A percentile compares a stretch with the other conserved stretches of the same genome.
These are phyloP conservation scores for Colletotrichum karsti DNA, from an alignment of 2,329 filamentous ascomycete species.

Conservation along the genomic window DNA sequence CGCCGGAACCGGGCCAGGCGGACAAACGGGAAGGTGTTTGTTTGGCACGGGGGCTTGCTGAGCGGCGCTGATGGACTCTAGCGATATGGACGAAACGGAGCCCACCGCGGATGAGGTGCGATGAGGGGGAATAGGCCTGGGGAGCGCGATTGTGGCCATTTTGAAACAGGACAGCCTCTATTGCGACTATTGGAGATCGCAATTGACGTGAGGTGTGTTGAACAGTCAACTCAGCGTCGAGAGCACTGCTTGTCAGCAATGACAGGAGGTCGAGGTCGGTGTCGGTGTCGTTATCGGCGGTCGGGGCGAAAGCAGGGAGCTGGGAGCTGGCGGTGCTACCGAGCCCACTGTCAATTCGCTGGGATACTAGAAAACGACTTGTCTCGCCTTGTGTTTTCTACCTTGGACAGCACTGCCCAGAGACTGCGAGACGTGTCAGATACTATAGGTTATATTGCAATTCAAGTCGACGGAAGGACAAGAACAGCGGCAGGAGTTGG, in stretches of 20 bases:
- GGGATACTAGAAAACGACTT: background rate
- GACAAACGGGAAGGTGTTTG: conserved; percentile 89
- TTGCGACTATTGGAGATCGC: background rate
- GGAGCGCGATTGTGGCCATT: conserved; percentile 64
- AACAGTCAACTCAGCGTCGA: background rate
- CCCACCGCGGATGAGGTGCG: conserved; percentile 48
- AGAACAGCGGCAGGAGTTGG: background rate
- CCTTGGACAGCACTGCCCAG: background rate
- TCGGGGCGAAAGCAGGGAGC: background rate
- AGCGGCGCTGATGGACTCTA: conserved; percentile 46
- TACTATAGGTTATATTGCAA: background rate
- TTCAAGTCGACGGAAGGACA: background rate
- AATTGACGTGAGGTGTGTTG: background rate
- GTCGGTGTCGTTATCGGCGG: background rate
- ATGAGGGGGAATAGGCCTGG: conserved; percentile 56
- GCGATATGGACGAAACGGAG: conserved; percentile 40
- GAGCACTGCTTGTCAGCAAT: background rate
- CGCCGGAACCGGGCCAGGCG: conserved; percentile 74
- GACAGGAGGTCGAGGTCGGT: background rate
- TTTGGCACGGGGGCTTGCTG: conserved; percentile 69
- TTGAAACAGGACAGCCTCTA: background rate
- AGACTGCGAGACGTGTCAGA: background rate
- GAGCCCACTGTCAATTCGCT: background rate
- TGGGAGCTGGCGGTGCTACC: background rate
- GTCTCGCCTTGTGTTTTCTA: background rate